Conservation (phyloP, 2,329 filamentous ascomycete species). For the Sordariomycetes sp. region DNA sequence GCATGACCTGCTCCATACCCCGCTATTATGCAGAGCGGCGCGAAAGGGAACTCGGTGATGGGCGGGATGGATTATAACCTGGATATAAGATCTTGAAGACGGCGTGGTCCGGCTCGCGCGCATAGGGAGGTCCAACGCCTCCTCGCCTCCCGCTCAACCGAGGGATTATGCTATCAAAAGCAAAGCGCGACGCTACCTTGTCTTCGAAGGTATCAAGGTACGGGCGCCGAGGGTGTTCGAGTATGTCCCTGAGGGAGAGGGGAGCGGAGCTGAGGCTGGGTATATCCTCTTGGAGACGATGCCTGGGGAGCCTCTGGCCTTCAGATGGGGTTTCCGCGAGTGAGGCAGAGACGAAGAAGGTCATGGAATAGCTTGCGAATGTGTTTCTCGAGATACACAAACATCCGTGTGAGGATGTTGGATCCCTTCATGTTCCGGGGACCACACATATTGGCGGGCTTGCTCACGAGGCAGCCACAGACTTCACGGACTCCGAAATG, state of each 20-base stretch:
- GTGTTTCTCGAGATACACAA: constrained; percentile 17
- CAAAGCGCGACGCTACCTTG: constrained; percentile 14
- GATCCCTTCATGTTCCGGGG: constrained; percentile 9
- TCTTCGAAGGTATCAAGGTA: constrained; percentile 13
- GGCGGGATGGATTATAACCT: constrained; percentile 9
- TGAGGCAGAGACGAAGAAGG: constrained; percentile 13
- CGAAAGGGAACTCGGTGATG: background rate
- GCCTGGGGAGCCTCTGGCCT: constrained; percentile 15
- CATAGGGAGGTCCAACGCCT: constrained; percentile 9
- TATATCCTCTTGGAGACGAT: constrained; percentile 29
- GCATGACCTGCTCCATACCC: too few species aligned
- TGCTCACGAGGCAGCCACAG: constrained; percentile 8
- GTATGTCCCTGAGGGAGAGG: constrained; percentile 15
- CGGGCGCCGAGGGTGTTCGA: constrained; percentile 20
- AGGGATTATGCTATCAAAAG: constrained; percentile 13
- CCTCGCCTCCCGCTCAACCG: constrained; percentile 10
- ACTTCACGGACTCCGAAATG: constrained; percentile 5
- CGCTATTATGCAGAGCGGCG: too few species aligned
- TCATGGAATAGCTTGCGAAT: constrained; percentile 17
- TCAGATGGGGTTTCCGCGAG: constrained; percentile 15
- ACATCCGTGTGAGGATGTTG: constrained; percentile 15
- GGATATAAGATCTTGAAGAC: constrained; percentile 14
- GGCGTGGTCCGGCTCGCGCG: constrained; percentile 12
- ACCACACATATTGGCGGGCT: constrained; percentile 6
- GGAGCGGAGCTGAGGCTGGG: constrained; percentile 18